Evolutionary conservation across 1,139 yeast species (phyloP).

Genomic region (Tardiomyces blankii): DNA sequence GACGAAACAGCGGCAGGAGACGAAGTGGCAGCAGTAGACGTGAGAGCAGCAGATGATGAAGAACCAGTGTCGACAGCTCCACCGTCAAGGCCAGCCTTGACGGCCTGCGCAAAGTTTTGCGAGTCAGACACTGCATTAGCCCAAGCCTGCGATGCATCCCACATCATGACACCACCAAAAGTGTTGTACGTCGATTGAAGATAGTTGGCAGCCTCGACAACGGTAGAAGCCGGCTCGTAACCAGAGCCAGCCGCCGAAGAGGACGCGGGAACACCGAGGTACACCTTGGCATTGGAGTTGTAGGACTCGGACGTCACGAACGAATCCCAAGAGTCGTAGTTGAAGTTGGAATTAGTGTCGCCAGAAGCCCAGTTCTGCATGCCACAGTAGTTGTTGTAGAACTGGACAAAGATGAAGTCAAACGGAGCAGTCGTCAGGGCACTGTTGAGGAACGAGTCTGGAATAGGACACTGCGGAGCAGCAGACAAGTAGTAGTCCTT

Average conservation of each 20-base stretch:
- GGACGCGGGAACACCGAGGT: constrained; percentile 65
- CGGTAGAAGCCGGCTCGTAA: constrained; percentile 24
- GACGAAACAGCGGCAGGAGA: constrained; percentile 2
- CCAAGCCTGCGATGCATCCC: constrained; percentile 89
- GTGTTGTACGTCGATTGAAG: constrained; percentile 24
- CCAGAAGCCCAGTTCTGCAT: background rate
- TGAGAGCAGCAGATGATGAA: background rate
- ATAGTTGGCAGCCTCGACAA: constrained; percentile 10
- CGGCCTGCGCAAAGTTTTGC: constrained; percentile 32
- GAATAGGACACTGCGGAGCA: constrained; percentile 92
- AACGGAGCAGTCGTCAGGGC: constrained; percentile 48
- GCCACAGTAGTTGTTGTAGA: constrained; percentile 78
- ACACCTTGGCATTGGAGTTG: constrained; percentile 49
- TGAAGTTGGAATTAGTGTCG: constrained; percentile 2
- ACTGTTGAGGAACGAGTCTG: constrained; percentile 73
- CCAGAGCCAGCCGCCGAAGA: constrained; percentile 59
- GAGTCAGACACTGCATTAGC: constrained; percentile 32
- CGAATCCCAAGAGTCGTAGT: constrained; percentile 73
- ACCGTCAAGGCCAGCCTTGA: constrained; percentile 28
- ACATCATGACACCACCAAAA: constrained; percentile 79
- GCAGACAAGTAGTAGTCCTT: constrained; percentile 64
- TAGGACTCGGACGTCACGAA: constrained; percentile 53
- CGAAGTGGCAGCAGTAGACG: constrained; percentile 1
- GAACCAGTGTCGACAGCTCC: constrained; percentile 4
- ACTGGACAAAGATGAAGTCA: constrained; percentile 84